Base-by-base conservation (phyloP, 2,329 filamentous ascomycete genomes). In the Elsinoe fawcettii region DNA sequence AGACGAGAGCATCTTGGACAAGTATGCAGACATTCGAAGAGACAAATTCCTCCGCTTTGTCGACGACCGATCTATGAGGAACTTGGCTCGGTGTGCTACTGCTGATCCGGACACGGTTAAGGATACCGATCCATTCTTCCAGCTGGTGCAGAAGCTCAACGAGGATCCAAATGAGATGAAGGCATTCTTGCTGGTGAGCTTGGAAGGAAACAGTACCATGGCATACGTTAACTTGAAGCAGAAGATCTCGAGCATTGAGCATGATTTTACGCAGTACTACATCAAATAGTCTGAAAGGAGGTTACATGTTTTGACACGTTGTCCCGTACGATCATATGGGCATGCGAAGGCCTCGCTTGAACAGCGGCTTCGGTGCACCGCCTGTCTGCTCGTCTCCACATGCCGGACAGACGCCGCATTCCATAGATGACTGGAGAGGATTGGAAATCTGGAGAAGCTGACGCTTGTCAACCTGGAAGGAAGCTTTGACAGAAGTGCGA, bases 11-110 rank as follows among this genome's bases (percentile, higher is more conserved):
- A 64, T 74, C 5, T 58, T 75, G 1, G 58, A 66, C 0, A 65
- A 65, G 0, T 75, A 72, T 66, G 68, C 69, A 0, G 56, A 65
- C 3, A 67, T 70, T 0, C 60, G 71, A 16, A 61, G 67, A 12
- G 61, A 69, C 5, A 71, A 67, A 30, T 75, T 73, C 53, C 44
- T 66, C 4, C 62, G 64, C 4, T 66, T 69, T 0, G 67, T 73
- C 1, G 72, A 74, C 56, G 59, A 61, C 8, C 44, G 62, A 11
- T 60, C 57, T 8, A 59, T 63, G 53, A 64, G 63, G 59, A 65
- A 65, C 36, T 25, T 64, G 18, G 58, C 63, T 22, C 49, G 64
- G 43, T 61, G 64, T 1, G 37, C 51, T 16, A 61, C 60, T 30
- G 55, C 56, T 3, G 60, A 65, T 58, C 64, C 64, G n/a, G 63